phyloP scores from a whole-genome alignment of 1,284 basidiomycete species.

The Naganishia albida region DNA sequence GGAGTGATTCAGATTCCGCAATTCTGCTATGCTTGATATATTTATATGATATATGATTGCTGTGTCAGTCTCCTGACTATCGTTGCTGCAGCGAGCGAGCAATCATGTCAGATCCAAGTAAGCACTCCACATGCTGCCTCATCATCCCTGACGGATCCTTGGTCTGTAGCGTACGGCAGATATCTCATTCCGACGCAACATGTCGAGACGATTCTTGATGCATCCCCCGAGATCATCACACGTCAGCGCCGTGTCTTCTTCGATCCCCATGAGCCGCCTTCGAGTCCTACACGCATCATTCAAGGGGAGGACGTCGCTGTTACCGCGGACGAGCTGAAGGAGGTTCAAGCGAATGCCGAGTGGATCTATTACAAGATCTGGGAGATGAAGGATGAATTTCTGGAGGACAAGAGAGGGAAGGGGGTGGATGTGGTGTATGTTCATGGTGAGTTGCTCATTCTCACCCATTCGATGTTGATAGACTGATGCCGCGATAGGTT shows the following conservation, averaged over 20 bases:
- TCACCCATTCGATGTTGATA: not conserved
- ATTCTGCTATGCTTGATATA: no score
- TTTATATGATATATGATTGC: no score
- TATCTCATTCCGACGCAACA: slow-evolving; percentile 44
- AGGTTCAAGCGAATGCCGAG: slow-evolving; percentile 41
- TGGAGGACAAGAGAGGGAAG: slow-evolving; percentile 41
- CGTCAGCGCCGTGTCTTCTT: slow-evolving; percentile 49
- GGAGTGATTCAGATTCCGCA: no score
- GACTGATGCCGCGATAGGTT: slow-evolving; percentile 6
- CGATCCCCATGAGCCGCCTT: slow-evolving; percentile 39
- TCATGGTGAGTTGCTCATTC: slow-evolving; percentile 46
- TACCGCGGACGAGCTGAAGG: slow-evolving; percentile 43
- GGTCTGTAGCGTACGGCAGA: slow-evolving; percentile 46
- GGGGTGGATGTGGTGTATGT: slow-evolving; percentile 47
- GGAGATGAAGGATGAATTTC: slow-evolving; percentile 42
- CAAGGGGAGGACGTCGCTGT: slow-evolving; percentile 48
- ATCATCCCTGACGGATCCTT: no score
- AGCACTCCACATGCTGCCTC: not conserved
- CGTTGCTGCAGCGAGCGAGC: not conserved
- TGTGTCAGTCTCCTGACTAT: not conserved
- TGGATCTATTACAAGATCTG: slow-evolving; percentile 53
- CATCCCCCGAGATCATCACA: slow-evolving; percentile 41
- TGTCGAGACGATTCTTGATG: slow-evolving; percentile 42
- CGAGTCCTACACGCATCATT: slow-evolving; percentile 43
- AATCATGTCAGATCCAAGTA: slow-evolving; percentile 17